phyloP scores from a whole-genome alignment of 2,329 filamentous ascomycete species.

The Nigrospora oryzae region DNA sequence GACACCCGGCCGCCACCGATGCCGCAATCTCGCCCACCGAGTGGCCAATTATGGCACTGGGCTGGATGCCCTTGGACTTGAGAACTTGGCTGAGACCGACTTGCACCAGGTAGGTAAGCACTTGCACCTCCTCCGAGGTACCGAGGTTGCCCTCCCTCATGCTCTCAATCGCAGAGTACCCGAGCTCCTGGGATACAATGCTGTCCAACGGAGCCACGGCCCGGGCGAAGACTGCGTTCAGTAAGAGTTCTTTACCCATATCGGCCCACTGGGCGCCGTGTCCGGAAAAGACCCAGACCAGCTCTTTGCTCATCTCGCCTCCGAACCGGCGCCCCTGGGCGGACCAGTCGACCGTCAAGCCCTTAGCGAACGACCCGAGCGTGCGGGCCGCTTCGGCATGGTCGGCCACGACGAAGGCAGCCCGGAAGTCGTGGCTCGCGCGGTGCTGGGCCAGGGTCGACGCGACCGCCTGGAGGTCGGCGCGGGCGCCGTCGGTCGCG shows the following conservation, averaged over 20 bases:
- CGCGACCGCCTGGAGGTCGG: not conserved
- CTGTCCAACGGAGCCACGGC: not conserved
- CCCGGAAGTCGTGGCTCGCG: slow-evolving; percentile 1
- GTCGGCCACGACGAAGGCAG: not conserved
- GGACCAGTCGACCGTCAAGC: slow-evolving; percentile 1
- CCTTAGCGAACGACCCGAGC: not conserved
- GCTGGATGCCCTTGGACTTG: slow-evolving; percentile 16
- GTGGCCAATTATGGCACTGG: slow-evolving; percentile 28
- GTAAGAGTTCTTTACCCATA: slow-evolving; percentile 27
- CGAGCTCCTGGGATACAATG: not conserved
- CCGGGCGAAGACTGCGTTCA: not conserved
- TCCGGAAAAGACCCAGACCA: slow-evolving; percentile 31
- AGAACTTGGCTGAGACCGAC: slow-evolving; percentile 22
- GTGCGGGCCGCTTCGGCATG: not conserved
- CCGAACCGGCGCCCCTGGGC: slow-evolving; percentile 2
- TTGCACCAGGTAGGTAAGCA: slow-evolving; percentile 27
- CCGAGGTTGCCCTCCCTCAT: slow-evolving; percentile 11
- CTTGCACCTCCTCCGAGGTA: slow-evolving; percentile 18
- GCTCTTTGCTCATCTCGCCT: slow-evolving; percentile 6
- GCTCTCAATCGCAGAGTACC: slow-evolving; percentile 10
- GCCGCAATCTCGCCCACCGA: slow-evolving; percentile 32
- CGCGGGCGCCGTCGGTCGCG: not conserved
- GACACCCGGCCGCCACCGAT: slow-evolving; percentile 22
- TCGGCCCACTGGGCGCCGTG: slow-evolving; percentile 32
- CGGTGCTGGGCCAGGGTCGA: slow-evolving; percentile 2